Conservation (phyloP, 305 asterid species). For the Fraxinus greggii region DNA sequence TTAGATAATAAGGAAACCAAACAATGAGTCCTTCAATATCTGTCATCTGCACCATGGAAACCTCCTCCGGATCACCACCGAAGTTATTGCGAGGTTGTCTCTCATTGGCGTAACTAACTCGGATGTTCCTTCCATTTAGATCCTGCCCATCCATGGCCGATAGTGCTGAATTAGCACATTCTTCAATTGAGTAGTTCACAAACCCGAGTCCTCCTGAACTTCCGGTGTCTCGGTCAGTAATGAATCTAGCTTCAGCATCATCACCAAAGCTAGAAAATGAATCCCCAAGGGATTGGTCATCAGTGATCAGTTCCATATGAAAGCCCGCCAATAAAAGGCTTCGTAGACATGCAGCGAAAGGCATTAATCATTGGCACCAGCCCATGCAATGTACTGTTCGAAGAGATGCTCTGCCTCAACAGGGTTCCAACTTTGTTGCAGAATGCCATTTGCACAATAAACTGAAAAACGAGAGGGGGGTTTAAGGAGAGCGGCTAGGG, state of each 20-base stretch:
- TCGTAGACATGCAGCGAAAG: constrained; percentile 44
- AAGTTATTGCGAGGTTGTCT: constrained; percentile 20
- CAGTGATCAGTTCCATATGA: constrained; percentile 41
- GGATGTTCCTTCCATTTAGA: constrained; percentile 40
- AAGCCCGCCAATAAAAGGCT: constrained; percentile 54
- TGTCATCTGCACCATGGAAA: background rate
- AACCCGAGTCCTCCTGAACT: constrained; percentile 52
- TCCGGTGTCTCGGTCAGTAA: constrained; percentile 43
- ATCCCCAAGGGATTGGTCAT: constrained; percentile 35
- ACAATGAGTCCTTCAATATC: background rate
- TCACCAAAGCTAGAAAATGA: constrained; percentile 55
- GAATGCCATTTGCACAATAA: too few relatives aligned
- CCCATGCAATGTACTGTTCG: constrained; percentile 17
- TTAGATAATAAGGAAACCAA: background rate
- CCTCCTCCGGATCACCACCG: constrained; percentile 17
- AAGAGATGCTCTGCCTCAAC: constrained; percentile 33
- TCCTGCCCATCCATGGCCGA: constrained; percentile 49
- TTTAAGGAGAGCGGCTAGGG: too few relatives aligned
- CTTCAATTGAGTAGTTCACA: constrained; percentile 27
- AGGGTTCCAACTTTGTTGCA: constrained; percentile 35
- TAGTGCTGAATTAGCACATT: constrained; percentile 36
- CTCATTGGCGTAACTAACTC: constrained; percentile 39
- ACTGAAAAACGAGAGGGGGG: too few relatives aligned
- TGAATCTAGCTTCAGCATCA: constrained; percentile 44
- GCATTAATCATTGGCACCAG: constrained; percentile 38